These are phyloP conservation scores for Tulasnella sp. DNA, from an alignment of 768 basidiomycete species.

Conservation along the genomic window DNA sequence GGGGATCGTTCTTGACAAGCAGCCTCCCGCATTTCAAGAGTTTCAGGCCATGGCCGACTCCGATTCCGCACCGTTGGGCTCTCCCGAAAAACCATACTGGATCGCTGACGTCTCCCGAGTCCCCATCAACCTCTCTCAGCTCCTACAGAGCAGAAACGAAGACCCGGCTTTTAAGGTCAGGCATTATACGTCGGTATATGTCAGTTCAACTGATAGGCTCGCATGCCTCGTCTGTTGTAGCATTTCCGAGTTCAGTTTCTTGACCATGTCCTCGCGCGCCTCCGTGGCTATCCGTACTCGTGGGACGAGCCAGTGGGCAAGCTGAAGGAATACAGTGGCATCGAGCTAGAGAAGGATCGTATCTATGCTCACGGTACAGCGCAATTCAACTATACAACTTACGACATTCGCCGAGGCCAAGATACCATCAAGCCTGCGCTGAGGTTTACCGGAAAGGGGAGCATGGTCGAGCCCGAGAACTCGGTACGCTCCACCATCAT, in stretches of 20 bases:
- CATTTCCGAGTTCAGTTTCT: slow-evolving; percentile 15
- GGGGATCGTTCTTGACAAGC: neutral
- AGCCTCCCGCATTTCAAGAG: neutral
- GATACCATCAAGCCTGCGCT: slow-evolving; percentile 26
- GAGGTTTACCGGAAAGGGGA: neutral
- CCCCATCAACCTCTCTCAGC: neutral
- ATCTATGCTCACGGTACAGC: slow-evolving; percentile 10
- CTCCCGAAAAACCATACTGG: neutral
- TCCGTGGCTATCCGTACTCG: neutral
- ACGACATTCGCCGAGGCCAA: slow-evolving; percentile 29
- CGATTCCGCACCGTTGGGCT: neutral
- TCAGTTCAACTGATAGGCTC: neutral
- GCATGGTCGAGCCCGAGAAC: slow-evolving; percentile 12
- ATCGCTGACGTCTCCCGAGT: neutral
- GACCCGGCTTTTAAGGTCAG: neutral
- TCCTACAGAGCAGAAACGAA: neutral
- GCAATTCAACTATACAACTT: slow-evolving; percentile 33
- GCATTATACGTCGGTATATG: neutral
- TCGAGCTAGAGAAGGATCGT: slow-evolving; percentile 1
- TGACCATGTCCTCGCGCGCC: slow-evolving; percentile 5
- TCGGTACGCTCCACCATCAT: slow-evolving; percentile 3
- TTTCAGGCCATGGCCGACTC: neutral
- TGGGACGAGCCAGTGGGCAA: neutral
- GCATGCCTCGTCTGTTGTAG: neutral
- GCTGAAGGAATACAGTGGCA: neutral